These are phyloP conservation scores for Artemisia argyi DNA, from an alignment of 129 eudicot genomes.

Conservation along the genomic window DNA sequence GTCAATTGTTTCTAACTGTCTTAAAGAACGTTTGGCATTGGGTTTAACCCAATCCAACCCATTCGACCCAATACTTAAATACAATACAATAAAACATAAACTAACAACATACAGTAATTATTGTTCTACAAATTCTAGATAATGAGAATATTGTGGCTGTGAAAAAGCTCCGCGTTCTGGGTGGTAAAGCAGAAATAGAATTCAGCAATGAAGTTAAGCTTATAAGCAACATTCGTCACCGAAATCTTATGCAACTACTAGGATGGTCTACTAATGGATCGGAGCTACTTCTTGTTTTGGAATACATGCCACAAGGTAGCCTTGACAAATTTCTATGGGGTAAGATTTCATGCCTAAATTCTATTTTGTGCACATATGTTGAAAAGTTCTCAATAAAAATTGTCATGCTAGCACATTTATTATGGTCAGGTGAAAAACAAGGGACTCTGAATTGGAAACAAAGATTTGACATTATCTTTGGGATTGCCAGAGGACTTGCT, in stretches of 20 bases:
- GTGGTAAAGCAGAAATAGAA: conserved; percentile 42
- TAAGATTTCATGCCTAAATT: conserved; percentile 1
- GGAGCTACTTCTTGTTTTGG: conserved; percentile 60
- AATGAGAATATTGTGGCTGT: conserved; percentile 55
- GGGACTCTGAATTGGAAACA: conserved; percentile 61
- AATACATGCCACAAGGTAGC: conserved; percentile 65
- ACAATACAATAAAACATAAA: no score
- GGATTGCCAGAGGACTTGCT: conserved; percentile 65
- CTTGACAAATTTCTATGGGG: conserved; percentile 68
- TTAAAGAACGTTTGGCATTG: no score
- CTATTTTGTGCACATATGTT: no score
- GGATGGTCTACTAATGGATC: conserved; percentile 53
- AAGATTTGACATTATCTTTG: conserved; percentile 48
- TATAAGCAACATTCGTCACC: conserved; percentile 59
- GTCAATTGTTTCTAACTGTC: no score
- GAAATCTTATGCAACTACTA: conserved; percentile 56
- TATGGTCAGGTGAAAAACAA: conserved; percentile 45
- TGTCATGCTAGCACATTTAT: no score
- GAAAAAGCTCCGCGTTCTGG: conserved; percentile 40
- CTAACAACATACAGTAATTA: no score
- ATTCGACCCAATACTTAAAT: no score
- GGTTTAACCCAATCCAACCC: no score
- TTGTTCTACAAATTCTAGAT: no score
- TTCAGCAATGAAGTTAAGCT: conserved; percentile 58
- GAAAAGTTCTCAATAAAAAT: no score